A percentile compares a stretch with the other conserved stretches of the same genome.
These are phyloP conservation scores for Euphrasia confusa DNA, from an alignment of 257 asterid species.

Conservation along the genomic window DNA sequence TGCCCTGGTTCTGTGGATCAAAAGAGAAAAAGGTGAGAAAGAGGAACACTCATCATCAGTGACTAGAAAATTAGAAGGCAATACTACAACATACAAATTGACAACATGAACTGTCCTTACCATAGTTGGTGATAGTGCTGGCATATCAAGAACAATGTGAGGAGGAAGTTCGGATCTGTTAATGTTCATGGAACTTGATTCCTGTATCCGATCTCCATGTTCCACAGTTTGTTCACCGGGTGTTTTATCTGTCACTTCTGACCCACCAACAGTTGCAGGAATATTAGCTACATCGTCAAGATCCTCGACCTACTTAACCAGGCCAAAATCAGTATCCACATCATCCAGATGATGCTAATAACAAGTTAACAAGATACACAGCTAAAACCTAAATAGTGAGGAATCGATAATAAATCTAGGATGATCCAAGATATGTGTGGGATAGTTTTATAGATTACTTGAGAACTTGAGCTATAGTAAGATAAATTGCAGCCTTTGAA, in stretches of 20 bases:
- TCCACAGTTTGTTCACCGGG: slow-evolving; percentile 40
- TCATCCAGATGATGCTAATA: slow-evolving; percentile 18
- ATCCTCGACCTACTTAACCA: slow-evolving; percentile 79
- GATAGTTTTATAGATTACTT: slow-evolving; percentile 18
- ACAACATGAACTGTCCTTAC: slow-evolving; percentile 39
- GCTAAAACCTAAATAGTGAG: slow-evolving; percentile 13
- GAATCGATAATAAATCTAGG: background rate
- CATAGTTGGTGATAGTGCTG: slow-evolving; percentile 98
- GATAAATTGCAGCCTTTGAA: slow-evolving; percentile 17
- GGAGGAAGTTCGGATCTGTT: slow-evolving; percentile 83
- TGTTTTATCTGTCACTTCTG: slow-evolving; percentile 44
- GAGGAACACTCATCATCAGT: slow-evolving; percentile 23
- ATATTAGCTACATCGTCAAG: slow-evolving; percentile 62
- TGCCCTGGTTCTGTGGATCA: slow-evolving; percentile 79
- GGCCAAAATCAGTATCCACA: slow-evolving; percentile 32
- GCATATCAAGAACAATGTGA: slow-evolving; percentile 87
- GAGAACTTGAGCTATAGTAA: slow-evolving; percentile 21
- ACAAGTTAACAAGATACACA: background rate
- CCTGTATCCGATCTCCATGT: slow-evolving; percentile 37
- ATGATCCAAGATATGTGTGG: background rate
- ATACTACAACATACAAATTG: slow-evolving; percentile 17
- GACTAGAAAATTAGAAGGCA: slow-evolving; percentile 17
- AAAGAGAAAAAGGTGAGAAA: slow-evolving; percentile 22
- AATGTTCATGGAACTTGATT: slow-evolving; percentile 51
- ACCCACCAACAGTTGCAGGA: slow-evolving; percentile 50